Evolutionary conservation across 75 land plant genomes (phyloP), one percentile per base, ranked within the genome.

Genomic region (Pinus albicaulis): DNA sequence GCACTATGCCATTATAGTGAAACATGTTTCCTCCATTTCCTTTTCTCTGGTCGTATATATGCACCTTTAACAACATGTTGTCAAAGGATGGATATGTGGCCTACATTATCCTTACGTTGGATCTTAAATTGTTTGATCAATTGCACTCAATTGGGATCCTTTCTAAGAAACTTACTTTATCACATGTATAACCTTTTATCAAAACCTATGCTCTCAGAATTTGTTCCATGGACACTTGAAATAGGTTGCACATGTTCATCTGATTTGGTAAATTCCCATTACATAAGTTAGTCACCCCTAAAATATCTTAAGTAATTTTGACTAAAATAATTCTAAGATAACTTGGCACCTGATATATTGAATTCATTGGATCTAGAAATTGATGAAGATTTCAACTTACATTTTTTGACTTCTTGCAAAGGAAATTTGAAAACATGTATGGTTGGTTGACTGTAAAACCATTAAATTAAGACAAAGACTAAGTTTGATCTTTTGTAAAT

Each of bases 281-380:
- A 53, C 55, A 23, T 71, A 2, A 71, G 55, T 22, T 12, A n/a
- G 26, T 52, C 34, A 48, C 44, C 44, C 23, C 73, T 71, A 71
- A 38, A 71, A 52, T 28, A 71, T 71, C 44, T 71, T 53, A 71
- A 71, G 73, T 53, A 71, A 48, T 52, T 53, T 71, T 8, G 73
- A 71, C 16, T 71, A n/a, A n/a, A n/a, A n/a, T n/a, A n/a, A n/a
- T n/a, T n/a, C n/a, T n/a, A n/a, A n/a, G n/a, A n/a, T n/a, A 53
- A 71, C 5, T 71, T 71, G 44, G 73, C 53, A 71, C 25, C 55
- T 48, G 73, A n/a, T 6, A 71, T 2, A 23, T 41, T 38, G 38
- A 48, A 11, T 52, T 71, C 73, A 31, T 20, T 71, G 55, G 55
- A 71, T 19, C 44, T 53, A 31, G 44, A n/a, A 41, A 71, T 24